These are phyloP conservation scores for Immersiporthe knoxdaviesiana DNA, from an alignment of 2,329 filamentous ascomycete species.

Conservation along the genomic window DNA sequence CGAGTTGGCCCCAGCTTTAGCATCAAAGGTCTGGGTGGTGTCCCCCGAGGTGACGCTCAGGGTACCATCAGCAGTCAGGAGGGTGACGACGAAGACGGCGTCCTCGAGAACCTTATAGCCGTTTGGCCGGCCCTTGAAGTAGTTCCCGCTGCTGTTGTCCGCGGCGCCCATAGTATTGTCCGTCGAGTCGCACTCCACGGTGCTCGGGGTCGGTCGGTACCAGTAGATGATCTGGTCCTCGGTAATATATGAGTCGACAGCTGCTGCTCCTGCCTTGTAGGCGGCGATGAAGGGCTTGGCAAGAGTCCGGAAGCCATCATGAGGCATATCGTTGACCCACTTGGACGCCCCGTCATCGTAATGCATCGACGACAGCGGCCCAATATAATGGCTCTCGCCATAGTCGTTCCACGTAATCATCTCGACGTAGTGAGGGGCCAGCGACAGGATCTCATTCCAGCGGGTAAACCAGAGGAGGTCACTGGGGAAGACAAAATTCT, in stretches of 20 bases:
- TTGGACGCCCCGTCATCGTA: slow-evolving; percentile 31
- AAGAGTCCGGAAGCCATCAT: slow-evolving; percentile 59
- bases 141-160: slow-evolving; percentile 52
- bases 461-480: slow-evolving; percentile 29
- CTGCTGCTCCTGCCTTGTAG: slow-evolving; percentile 51
- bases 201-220: slow-evolving; percentile 55
- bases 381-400: slow-evolving; percentile 31
- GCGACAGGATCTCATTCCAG: slow-evolving; percentile 26
- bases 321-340: slow-evolving; percentile 41
- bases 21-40: slow-evolving; percentile 47
- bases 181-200: slow-evolving; percentile 53
- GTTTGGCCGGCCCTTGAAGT: slow-evolving; percentile 54
- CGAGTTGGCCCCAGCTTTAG: slow-evolving; percentile 49
- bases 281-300: slow-evolving; percentile 57
- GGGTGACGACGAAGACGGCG: slow-evolving; percentile 55
- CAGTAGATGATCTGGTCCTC: slow-evolving; percentile 58
- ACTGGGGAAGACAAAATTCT: slow-evolving; percentile 30
- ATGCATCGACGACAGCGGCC: slow-evolving; percentile 26
- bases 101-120: slow-evolving; percentile 55
- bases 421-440: slow-evolving; percentile 26
- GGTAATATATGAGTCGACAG: slow-evolving; percentile 43
- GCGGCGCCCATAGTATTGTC: slow-evolving; percentile 53
- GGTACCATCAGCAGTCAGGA: slow-evolving; percentile 50
- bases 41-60: slow-evolving; percentile 51
- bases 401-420: slow-evolving; percentile 31